These are phyloP conservation scores for Bipolaris bicolor DNA, from an alignment of 2,329 filamentous ascomycete species.

Conservation along the genomic window DNA sequence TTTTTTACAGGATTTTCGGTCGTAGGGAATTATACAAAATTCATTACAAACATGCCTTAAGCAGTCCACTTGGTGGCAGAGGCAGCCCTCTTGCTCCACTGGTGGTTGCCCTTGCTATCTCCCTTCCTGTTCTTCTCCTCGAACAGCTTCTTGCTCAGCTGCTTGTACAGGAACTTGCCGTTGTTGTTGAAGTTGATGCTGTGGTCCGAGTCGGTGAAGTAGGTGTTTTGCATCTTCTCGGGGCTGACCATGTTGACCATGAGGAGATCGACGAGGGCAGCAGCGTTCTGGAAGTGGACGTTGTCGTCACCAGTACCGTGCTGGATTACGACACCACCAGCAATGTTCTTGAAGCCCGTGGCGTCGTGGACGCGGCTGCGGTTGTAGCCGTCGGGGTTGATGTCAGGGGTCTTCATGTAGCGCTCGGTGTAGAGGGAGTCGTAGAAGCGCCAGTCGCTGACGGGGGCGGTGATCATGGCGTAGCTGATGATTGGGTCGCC, in stretches of 20 bases:
- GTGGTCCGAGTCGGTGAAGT: conserved; percentile 71
- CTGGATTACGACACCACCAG: conserved; percentile 66
- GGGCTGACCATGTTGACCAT: conserved; percentile 65
- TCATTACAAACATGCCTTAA: background rate
- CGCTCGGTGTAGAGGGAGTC: conserved; percentile 74
- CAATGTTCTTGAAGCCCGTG: conserved; percentile 67
- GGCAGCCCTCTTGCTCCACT: conserved; percentile 53
- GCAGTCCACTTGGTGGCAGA: conserved; percentile 22
- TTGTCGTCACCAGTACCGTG: conserved; percentile 75
- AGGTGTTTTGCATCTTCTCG: conserved; percentile 66
- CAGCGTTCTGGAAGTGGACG: conserved; percentile 72
- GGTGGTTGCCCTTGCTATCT: conserved; percentile 49
- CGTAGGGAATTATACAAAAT: too few relatives aligned
- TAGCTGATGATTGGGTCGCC: conserved; percentile 67
- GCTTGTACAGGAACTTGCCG: conserved; percentile 64
- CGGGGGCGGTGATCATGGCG: conserved; percentile 68
- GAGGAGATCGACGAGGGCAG: conserved; percentile 66
- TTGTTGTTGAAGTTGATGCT: conserved; percentile 65
- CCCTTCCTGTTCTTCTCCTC: conserved; percentile 63
- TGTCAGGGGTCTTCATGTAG: conserved; percentile 69
- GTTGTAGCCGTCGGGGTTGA: conserved; percentile 66
- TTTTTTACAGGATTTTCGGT: too few relatives aligned
- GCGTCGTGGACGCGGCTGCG: conserved; percentile 64
- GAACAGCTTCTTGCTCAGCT: conserved; percentile 65
- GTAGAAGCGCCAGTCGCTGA: conserved; percentile 73